Conservation (phyloP, 2,329 filamentous ascomycete genomes). For the Alternaria postmessia region DNA sequence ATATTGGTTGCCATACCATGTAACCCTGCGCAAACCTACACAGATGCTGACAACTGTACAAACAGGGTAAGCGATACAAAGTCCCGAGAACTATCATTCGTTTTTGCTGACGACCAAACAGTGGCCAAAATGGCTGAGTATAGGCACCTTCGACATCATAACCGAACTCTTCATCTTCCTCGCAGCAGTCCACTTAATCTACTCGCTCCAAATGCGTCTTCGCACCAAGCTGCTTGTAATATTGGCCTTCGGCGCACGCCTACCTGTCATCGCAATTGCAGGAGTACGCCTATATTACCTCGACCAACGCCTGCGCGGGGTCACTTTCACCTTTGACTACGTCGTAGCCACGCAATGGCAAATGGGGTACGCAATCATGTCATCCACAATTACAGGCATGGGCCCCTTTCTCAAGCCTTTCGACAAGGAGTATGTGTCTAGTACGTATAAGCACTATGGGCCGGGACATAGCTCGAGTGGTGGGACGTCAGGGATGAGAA, state of each 20-base stretch:
- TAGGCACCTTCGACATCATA: constrained; percentile 37
- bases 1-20: constrained; percentile 39
- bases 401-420: constrained; percentile 47
- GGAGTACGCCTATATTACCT: constrained; percentile 40
- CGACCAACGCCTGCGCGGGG: constrained; percentile 22
- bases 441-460: constrained; percentile 23
- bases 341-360: constrained; percentile 46
- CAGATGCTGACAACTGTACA: constrained; percentile 23
- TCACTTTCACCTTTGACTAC: constrained; percentile 34
- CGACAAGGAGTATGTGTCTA: constrained; percentile 32
- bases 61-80: constrained; percentile 29
- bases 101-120: constrained; percentile 15
- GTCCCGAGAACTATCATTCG: not conserved
- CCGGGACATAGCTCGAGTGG: not conserved
- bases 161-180: constrained; percentile 41
- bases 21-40: constrained; percentile 31
- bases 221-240: constrained; percentile 38
- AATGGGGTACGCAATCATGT: constrained; percentile 48
- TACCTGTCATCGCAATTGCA: constrained; percentile 38
- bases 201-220: constrained; percentile 38
- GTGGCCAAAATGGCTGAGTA: constrained; percentile 42
- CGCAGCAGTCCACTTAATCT: constrained; percentile 37
- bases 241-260: constrained; percentile 40
- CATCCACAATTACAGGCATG: constrained; percentile 42
- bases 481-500: not conserved